Percentiles rank a stretch among this genome's conserved stretches.
Evolutionary conservation across 2,329 filamentous ascomycete genomes (phyloP).

Genomic region (Botryotinia calthae): DNA sequence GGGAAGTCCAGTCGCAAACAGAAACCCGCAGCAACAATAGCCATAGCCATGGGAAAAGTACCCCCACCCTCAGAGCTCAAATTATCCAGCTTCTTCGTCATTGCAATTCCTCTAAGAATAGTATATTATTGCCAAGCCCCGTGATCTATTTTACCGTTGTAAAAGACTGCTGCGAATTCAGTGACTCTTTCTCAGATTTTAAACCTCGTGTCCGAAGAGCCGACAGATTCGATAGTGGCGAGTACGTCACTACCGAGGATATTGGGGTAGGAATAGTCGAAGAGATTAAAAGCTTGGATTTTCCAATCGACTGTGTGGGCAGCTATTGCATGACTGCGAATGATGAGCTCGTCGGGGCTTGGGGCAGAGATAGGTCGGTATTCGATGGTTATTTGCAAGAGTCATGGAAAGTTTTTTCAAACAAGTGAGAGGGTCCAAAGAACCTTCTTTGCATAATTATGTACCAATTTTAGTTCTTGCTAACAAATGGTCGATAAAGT

Average conservation of each 20-base stretch:
- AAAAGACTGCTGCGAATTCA: background rate
- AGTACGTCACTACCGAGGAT: constrained; percentile 31
- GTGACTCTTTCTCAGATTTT: background rate
- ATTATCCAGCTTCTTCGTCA: background rate
- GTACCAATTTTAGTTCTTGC: background rate
- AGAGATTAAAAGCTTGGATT: constrained; percentile 35
- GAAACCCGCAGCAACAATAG: background rate
- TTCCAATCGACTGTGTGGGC: constrained; percentile 42
- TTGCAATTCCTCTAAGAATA: background rate
- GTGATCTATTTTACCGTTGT: background rate
- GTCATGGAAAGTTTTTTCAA: background rate
- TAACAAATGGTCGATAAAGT: background rate
- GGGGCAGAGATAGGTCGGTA: constrained; percentile 30
- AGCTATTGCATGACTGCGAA: constrained; percentile 39
- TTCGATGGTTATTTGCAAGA: background rate
- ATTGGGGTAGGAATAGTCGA: constrained; percentile 32
- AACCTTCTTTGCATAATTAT: background rate
- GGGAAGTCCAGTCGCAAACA: constrained; percentile 20
- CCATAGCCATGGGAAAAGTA: background rate
- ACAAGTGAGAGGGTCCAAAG: background rate
- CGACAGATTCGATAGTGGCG: background rate
- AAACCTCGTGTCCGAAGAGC: background rate
- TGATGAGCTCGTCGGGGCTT: constrained; percentile 35
- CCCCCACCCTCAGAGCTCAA: background rate
- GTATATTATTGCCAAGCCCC: background rate